A percentile compares a stretch with the other conserved stretches of the same genome.
Conservation (phyloP, 2,329 filamentous ascomycete species). For the Aspergillus carbonarius region DNA sequence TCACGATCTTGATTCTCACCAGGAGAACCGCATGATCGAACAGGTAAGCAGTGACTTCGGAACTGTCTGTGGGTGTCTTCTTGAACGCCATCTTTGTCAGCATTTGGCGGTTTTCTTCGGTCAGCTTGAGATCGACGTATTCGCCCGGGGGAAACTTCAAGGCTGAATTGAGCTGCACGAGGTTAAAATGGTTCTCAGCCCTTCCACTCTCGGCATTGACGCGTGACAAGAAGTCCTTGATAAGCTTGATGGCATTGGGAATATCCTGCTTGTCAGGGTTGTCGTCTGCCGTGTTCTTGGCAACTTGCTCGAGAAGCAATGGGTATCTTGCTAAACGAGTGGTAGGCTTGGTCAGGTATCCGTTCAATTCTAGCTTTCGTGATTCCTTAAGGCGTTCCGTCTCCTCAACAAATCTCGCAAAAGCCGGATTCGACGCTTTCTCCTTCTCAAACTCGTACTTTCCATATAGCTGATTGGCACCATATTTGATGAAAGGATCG, state of each 20-base stretch:
- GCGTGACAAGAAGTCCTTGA: constrained; percentile 79
- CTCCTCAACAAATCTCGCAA: constrained; percentile 91
- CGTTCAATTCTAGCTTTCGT: constrained; percentile 92
- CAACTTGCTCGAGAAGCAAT: constrained; percentile 81
- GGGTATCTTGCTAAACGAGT: constrained; percentile 94
- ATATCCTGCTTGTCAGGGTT: constrained; percentile 90
- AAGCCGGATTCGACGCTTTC: constrained; percentile 78
- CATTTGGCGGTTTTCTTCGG: constrained; percentile 87
- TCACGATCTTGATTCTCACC: constrained; percentile 85
- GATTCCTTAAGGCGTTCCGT: constrained; percentile 96
- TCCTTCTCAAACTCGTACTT: constrained; percentile 99
- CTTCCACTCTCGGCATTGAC: constrained; percentile 96
- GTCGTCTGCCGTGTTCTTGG: constrained; percentile 86
- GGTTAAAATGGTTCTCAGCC: constrained; percentile 95
- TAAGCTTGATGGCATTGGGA: constrained; percentile 81
- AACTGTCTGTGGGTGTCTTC: constrained; percentile 82
- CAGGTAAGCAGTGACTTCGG: constrained; percentile 90
- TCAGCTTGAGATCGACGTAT: constrained; percentile 88
- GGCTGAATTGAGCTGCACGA: constrained; percentile 86
- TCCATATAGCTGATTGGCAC: constrained; percentile 90
- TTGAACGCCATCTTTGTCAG: constrained; percentile 94
- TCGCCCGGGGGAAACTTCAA: constrained; percentile 88
- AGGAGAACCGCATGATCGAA: constrained; percentile 95
- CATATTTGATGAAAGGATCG: constrained; percentile 93
- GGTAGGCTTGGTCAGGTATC: constrained; percentile 95